These are phyloP conservation scores for Crithidia bombi DNA, from an alignment of 208 protist genomes.

Conservation along the genomic window DNA sequence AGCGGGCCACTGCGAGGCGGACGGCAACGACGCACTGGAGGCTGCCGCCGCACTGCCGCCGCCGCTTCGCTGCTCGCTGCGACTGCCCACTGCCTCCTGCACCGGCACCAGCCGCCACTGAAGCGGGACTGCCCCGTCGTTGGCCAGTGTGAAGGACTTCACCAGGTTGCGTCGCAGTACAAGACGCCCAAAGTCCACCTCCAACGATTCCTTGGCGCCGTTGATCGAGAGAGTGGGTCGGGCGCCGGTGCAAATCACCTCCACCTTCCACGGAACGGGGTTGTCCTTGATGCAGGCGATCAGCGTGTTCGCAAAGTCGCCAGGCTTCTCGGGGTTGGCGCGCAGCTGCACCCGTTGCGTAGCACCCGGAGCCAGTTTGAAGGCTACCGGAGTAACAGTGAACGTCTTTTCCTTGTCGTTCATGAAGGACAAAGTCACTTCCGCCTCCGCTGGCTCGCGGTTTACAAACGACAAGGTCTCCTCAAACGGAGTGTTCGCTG, in stretches of 20 bases:
- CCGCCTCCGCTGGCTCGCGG: slow-evolving; percentile 70
- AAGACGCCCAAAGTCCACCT: slow-evolving; percentile 85
- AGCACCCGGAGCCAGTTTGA: slow-evolving; percentile 84
- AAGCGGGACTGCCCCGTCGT: slow-evolving; percentile 81
- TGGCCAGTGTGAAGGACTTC: slow-evolving; percentile 65
- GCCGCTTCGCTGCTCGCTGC: not conserved
- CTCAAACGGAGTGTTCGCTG: slow-evolving; percentile 17
- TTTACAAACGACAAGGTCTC: slow-evolving; percentile 93
- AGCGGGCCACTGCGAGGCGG: slow-evolving; percentile 55
- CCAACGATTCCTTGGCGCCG: slow-evolving; percentile 61
- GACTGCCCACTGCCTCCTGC: slow-evolving; percentile 6
- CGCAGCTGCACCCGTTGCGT: slow-evolving; percentile 77
- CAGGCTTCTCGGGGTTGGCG: slow-evolving; percentile 84
- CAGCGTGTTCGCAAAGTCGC: slow-evolving; percentile 82
- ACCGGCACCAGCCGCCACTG: slow-evolving; percentile 56
- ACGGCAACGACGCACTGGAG: slow-evolving; percentile 2
- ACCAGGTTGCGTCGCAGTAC: slow-evolving; percentile 58
- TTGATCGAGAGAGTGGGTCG: slow-evolving; percentile 80
- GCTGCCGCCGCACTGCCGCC: not conserved
- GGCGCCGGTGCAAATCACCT: slow-evolving; percentile 85
- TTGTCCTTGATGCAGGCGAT: slow-evolving; percentile 93
- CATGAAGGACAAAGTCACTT: slow-evolving; percentile 77
- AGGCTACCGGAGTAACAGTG: slow-evolving; percentile 62
- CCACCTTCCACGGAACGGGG: slow-evolving; percentile 87
- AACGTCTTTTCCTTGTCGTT: slow-evolving; percentile 91